Conservation (phyloP, 768 basidiomycete species). For the Hypsizygus marmoreus region DNA sequence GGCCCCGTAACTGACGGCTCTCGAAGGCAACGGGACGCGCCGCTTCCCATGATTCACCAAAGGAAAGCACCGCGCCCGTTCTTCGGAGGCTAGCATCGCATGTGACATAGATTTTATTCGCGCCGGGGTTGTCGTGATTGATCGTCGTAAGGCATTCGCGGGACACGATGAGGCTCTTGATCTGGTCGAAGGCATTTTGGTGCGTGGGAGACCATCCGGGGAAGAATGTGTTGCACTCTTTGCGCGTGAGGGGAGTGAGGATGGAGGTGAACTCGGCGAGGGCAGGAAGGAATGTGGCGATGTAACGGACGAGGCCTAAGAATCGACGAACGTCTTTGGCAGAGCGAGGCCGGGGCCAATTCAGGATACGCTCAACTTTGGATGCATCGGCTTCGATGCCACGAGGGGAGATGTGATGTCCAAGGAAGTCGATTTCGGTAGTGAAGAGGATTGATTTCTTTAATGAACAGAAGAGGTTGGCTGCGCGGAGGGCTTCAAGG, state of each 20-base stretch:
- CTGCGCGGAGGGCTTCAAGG: neutral
- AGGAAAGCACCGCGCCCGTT: constrained; percentile 27
- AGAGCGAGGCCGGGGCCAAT: too few relatives aligned
- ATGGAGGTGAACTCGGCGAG: constrained; percentile 17
- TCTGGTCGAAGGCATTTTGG: constrained; percentile 24
- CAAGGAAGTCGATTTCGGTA: neutral
- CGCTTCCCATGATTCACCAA: neutral
- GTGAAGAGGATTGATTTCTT: neutral
- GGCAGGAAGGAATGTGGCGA: constrained; percentile 21
- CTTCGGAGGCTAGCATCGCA: constrained; percentile 27
- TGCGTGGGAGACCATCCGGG: constrained; percentile 9
- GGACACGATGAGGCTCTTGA: constrained; percentile 28
- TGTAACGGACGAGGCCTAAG: constrained; percentile 24
- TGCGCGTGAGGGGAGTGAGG: neutral
- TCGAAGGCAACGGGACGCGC: neutral
- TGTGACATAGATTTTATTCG: constrained; percentile 33
- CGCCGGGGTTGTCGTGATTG: constrained; percentile 28
- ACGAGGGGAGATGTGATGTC: neutral
- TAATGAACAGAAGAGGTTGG: neutral
- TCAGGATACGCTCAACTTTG: constrained; percentile 16
- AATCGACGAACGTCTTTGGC: constrained; percentile 23
- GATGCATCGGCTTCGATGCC: neutral
- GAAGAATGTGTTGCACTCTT: neutral
- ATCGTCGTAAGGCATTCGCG: constrained; percentile 28
- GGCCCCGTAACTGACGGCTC: neutral